Evolutionary conservation across 2,329 filamentous ascomycete genomes (phyloP).

Genomic region (Parascedosporium putredinis): DNA sequence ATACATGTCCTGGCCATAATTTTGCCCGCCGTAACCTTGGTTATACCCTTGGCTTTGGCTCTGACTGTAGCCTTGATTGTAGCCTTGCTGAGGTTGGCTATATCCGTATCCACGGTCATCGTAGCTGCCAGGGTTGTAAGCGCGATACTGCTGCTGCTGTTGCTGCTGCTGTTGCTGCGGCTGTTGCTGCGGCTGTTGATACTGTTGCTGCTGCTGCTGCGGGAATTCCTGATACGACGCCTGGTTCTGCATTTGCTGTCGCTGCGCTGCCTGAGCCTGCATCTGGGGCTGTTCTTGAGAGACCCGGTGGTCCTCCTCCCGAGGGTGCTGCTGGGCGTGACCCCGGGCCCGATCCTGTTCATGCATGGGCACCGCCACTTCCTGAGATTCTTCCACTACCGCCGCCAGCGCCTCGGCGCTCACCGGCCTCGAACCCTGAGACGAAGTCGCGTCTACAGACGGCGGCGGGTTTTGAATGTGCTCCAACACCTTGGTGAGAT

Average conservation of each 20-base stretch:
- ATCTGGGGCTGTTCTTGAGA: too few relatives aligned
- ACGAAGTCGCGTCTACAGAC: conserved; percentile 6
- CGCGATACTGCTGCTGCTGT: background rate
- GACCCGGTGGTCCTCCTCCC: too few relatives aligned
- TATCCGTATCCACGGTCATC: background rate
- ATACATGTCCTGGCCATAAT: background rate
- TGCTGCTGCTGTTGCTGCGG: background rate
- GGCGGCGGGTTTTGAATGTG: conserved; percentile 13
- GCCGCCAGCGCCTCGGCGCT: background rate
- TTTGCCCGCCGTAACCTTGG: background rate
- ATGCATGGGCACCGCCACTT: background rate
- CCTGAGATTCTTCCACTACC: background rate
- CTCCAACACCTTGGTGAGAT: conserved; percentile 32
- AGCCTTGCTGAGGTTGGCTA: background rate
- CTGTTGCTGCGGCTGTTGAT: background rate
- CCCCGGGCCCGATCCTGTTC: background rate
- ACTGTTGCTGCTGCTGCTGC: background rate
- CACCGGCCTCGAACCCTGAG: background rate
- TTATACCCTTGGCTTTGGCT: background rate
- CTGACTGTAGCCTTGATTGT: background rate
- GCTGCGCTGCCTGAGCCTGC: background rate
- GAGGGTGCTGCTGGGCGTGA: background rate
- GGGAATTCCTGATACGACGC: too few relatives aligned
- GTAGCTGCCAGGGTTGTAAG: background rate
- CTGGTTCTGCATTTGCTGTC: background rate